Evolutionary conservation across 2,329 filamentous ascomycete species (phyloP).

Genomic region (Botrytis aclada): DNA sequence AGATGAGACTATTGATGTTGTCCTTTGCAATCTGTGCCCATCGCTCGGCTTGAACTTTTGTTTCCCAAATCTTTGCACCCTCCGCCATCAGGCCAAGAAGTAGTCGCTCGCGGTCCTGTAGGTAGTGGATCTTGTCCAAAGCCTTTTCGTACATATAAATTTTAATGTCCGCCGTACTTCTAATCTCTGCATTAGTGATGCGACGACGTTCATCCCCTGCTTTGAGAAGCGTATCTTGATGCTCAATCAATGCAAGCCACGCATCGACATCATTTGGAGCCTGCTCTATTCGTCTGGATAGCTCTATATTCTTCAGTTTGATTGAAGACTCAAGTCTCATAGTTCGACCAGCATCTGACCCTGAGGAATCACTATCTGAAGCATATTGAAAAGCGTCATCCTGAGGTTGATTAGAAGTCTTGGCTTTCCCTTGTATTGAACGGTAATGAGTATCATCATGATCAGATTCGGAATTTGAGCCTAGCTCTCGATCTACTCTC

Average conservation of each 20-base stretch:
- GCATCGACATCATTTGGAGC: conserved; percentile 63
- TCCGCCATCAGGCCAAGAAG: conserved; percentile 70
- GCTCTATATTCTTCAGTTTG: conserved; percentile 54
- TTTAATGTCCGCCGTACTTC: conserved; percentile 74
- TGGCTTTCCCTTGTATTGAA: conserved; percentile 63
- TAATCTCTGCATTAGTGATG: conserved; percentile 58
- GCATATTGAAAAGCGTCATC: conserved; percentile 44
- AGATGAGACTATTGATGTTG: conserved; percentile 53
- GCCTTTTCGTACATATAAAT: conserved; percentile 78
- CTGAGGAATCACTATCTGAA: conserved; percentile 43
- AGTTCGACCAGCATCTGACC: conserved; percentile 39
- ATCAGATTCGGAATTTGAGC: conserved; percentile 42
- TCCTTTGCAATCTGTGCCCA: conserved; percentile 63
- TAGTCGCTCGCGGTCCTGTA: conserved; percentile 54
- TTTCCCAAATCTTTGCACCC: conserved; percentile 70
- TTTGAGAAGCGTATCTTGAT: conserved; percentile 68
- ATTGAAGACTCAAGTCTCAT: conserved; percentile 45
- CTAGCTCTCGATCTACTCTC: conserved; percentile 29
- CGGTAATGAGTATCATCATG: conserved; percentile 57
- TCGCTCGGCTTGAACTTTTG: conserved; percentile 54
- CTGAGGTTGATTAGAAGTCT: conserved; percentile 39
- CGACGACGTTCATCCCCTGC: conserved; percentile 46
- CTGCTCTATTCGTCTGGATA: conserved; percentile 63
- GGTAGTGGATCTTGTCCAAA: conserved; percentile 52
- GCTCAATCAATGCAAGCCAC: conserved; percentile 76